Evolutionary conservation across 1,284 basidiomycete species (phyloP).

Genomic region (Pyrrhoderma noxium): DNA sequence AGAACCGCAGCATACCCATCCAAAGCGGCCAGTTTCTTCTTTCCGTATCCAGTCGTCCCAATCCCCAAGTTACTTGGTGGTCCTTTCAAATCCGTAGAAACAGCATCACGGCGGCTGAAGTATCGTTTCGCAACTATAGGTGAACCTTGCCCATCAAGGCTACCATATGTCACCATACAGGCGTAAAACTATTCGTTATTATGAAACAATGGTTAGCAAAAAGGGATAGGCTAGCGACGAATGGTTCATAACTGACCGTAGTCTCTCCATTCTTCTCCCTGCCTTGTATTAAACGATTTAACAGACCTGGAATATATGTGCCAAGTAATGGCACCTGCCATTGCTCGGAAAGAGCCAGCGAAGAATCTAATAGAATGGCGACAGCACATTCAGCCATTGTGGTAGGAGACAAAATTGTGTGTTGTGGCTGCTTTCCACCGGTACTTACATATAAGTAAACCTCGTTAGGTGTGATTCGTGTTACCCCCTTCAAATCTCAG

Average conservation of each 20-base stretch:
- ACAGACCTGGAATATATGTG: slow-evolving; percentile 45
- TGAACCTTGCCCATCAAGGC: slow-evolving; percentile 41
- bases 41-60: slow-evolving; percentile 44
- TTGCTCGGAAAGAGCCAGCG: slow-evolving; percentile 44
- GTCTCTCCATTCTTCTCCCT: slow-evolving; percentile 21
- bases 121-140: slow-evolving; percentile 51
- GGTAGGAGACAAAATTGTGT: background rate
- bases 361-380: slow-evolving; percentile 58
- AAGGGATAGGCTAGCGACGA: too few species aligned
- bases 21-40: slow-evolving; percentile 55
- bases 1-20: slow-evolving; percentile 66
- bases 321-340: slow-evolving; percentile 40
- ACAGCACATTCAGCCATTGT: slow-evolving; percentile 31
- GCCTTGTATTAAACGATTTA: slow-evolving; percentile 45
- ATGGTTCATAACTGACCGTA: too few species aligned
- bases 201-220: background rate
- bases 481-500: too few species aligned
- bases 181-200: slow-evolving; percentile 37
- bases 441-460: too few species aligned
- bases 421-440: background rate
- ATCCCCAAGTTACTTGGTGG: slow-evolving; percentile 43
- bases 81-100: slow-evolving; percentile 43
- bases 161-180: slow-evolving; percentile 50
- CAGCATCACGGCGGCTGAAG: slow-evolving; percentile 37
- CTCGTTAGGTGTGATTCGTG: too few species aligned